phyloP scores from a whole-genome alignment of 2,329 filamentous ascomycete genomes.

The Cladosporium halotolerans region DNA sequence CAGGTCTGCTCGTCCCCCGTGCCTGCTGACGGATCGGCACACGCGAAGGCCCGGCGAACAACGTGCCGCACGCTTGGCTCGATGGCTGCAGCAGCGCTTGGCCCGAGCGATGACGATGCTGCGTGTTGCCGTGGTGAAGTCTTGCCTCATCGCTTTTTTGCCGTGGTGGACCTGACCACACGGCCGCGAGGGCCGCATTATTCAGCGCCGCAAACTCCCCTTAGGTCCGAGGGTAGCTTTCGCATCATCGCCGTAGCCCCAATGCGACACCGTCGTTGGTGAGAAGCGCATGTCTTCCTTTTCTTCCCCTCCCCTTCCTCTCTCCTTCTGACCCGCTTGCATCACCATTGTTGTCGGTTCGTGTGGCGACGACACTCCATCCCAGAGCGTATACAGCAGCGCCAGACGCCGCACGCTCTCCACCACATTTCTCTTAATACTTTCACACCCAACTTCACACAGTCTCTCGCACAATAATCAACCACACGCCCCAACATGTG shows the following conservation, averaged over 20 bases:
- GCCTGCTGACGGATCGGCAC: too few relatives aligned
- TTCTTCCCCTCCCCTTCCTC: neutral
- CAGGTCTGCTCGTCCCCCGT: too few relatives aligned
- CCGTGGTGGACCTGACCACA: neutral
- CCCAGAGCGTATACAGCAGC: neutral
- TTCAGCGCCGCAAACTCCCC: slow-evolving; percentile 8
- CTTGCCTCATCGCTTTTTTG: neutral
- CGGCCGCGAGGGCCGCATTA: neutral
- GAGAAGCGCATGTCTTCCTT: neutral
- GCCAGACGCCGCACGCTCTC: slow-evolving; percentile 5
- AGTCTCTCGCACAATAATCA: neutral
- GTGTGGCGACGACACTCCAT: neutral
- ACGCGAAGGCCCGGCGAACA: too few relatives aligned
- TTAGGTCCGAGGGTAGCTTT: slow-evolving; percentile 3
- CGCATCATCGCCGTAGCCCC: neutral
- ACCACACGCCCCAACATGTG: slow-evolving; percentile 18
- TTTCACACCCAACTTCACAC: neutral
- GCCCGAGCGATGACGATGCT: too few relatives aligned
- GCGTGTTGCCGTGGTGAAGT: too few relatives aligned
- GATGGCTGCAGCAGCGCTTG: too few relatives aligned
- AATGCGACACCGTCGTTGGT: neutral
- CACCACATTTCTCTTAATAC: neutral
- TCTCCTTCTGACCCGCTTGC: neutral
- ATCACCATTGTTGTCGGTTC: neutral
- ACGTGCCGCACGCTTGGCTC: too few relatives aligned